Conservation (phyloP, 139 green algal species). For the Yamagishiella unicocca region DNA sequence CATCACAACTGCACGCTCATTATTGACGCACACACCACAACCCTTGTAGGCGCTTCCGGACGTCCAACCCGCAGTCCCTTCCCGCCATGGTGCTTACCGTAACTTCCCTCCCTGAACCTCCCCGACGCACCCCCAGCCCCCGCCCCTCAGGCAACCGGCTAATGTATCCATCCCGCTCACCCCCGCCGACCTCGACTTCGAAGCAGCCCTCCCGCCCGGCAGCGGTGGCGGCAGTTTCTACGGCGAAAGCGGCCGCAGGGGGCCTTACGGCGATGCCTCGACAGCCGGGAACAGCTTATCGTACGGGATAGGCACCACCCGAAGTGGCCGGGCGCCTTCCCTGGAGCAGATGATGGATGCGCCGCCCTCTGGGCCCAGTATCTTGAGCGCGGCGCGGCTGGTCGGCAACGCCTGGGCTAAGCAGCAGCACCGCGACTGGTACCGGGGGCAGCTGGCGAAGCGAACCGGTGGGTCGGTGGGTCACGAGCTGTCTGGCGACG, state of each 20-base stretch:
- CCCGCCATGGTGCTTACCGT: neutral
- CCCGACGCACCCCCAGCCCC: neutral
- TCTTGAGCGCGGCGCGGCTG: neutral
- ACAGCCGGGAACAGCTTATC: neutral
- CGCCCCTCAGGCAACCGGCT: neutral
- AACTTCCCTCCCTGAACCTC: neutral
- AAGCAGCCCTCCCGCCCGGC: neutral
- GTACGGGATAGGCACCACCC: neutral
- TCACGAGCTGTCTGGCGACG: too few relatives aligned
- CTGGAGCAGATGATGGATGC: neutral
- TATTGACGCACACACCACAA: neutral
- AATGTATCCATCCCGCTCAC: neutral
- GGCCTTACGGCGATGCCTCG: neutral
- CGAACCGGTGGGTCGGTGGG: neutral
- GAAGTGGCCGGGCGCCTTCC: neutral
- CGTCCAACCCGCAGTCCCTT: neutral
- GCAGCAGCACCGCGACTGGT: constrained; percentile 32
- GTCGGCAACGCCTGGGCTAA: neutral
- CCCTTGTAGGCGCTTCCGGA: neutral
- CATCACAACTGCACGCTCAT: neutral
- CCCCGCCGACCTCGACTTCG: neutral
- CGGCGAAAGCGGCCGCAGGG: neutral
- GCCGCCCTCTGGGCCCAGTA: neutral
- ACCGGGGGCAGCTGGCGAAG: constrained; percentile 2
- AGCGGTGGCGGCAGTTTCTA: neutral